A percentile compares a stretch with the other conserved stretches of the same genome.
These are phyloP conservation scores for Neopestalotiopsis rosae DNA, from an alignment of 2,329 filamentous ascomycete species.

Conservation along the genomic window DNA sequence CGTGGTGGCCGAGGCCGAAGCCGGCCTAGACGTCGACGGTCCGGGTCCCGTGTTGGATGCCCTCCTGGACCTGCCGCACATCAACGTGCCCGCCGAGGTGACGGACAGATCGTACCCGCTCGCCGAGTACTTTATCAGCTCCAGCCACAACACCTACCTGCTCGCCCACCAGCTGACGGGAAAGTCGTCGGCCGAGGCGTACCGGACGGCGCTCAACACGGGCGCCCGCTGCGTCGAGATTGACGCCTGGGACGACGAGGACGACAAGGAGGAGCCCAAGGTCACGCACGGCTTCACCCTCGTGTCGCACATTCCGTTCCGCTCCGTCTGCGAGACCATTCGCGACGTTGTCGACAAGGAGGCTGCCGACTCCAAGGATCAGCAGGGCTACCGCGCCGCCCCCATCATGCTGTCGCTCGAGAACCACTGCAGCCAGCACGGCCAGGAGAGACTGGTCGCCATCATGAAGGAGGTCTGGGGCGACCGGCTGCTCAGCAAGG, in stretches of 20 bases:
- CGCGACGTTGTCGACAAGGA: slow-evolving; percentile 67
- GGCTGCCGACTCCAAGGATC: slow-evolving; percentile 46
- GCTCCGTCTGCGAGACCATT: slow-evolving; percentile 69
- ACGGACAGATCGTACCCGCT: slow-evolving; percentile 65
- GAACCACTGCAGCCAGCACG: slow-evolving; percentile 66
- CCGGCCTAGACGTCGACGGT: slow-evolving; percentile 48
- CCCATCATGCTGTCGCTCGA: slow-evolving; percentile 71
- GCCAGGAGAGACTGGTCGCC: slow-evolving; percentile 64
- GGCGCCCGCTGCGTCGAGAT: slow-evolving; percentile 76
- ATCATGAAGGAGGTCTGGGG: slow-evolving; percentile 72
- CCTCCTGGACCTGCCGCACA: slow-evolving; percentile 62
- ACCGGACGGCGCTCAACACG: slow-evolving; percentile 64
- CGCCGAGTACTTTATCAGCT: slow-evolving; percentile 75
- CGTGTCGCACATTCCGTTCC: slow-evolving; percentile 69
- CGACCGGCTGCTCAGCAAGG: slow-evolving; percentile 61
- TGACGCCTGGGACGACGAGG: slow-evolving; percentile 72
- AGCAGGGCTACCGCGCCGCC: slow-evolving; percentile 48
- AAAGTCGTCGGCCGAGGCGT: slow-evolving; percentile 64
- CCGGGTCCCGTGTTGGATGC: slow-evolving; percentile 51
- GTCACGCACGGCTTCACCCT: slow-evolving; percentile 74
- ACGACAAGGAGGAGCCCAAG: slow-evolving; percentile 67
- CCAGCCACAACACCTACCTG: slow-evolving; percentile 76
- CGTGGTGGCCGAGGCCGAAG: slow-evolving; percentile 54
- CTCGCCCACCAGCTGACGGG: slow-evolving; percentile 73
- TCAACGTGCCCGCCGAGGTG: slow-evolving; percentile 58